Evolutionary conservation across 768 basidiomycete genomes (phyloP).

Genomic region (Xerocomellus amylosporus): DNA sequence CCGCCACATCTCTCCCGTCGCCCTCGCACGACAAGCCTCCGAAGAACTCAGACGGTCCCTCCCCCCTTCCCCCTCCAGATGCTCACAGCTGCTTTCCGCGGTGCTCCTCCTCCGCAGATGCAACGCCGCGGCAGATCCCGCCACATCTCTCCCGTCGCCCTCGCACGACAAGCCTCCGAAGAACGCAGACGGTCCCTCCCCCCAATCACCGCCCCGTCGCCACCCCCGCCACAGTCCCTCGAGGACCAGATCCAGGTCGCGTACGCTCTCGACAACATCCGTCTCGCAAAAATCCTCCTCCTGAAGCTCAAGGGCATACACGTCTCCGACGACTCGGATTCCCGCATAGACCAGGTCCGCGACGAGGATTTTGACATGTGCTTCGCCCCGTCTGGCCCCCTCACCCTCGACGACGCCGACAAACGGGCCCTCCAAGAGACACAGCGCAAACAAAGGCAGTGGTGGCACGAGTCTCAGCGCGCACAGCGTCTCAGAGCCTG

Average conservation of each 20-base stretch:
- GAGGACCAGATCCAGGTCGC: constrained; percentile 66
- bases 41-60: too few species aligned
- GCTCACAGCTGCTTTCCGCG: constrained; percentile 29
- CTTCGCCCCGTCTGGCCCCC: constrained; percentile 38
- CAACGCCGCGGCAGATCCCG: constrained; percentile 42
- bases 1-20: too few species aligned
- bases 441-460: constrained; percentile 35
- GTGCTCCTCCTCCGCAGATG: constrained; percentile 22
- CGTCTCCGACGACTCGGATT: constrained; percentile 56
- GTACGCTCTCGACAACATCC: constrained; percentile 65
- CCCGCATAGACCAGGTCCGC: constrained; percentile 58
- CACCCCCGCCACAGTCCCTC: constrained; percentile 42
- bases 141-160: too few species aligned
- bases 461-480: constrained; percentile 35
- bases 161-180: too few species aligned
- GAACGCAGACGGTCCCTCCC: not conserved
- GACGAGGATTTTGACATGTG: constrained; percentile 44
- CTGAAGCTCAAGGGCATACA: constrained; percentile 59
- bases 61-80: constrained; percentile 1
- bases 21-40: too few species aligned
- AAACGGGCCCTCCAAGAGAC: constrained; percentile 39
- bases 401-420: constrained; percentile 41
- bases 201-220: constrained; percentile 8
- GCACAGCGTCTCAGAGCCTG: constrained; percentile 43
- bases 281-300: constrained; percentile 62